Conservation (phyloP, 2,329 filamentous ascomycete genomes). For the Talaromyces marneffei region DNA sequence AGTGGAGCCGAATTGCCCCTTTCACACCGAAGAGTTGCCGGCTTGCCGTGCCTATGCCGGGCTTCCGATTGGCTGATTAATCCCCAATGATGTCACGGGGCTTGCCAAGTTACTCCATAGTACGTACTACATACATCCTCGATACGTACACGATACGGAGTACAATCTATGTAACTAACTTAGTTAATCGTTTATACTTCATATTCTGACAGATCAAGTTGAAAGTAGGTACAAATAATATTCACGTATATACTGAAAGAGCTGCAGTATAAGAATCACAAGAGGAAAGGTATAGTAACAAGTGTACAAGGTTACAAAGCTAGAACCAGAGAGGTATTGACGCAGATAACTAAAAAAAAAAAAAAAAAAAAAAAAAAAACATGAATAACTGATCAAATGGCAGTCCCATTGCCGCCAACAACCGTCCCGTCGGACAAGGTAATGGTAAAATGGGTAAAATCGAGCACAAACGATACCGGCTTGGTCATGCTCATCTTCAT, state of each 20-base stretch:
- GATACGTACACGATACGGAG: no score
- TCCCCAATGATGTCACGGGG: neutral
- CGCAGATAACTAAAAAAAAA: neutral
- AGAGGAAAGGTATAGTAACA: neutral
- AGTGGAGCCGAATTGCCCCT: neutral
- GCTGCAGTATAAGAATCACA: neutral
- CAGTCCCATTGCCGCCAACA: constrained; percentile 19
- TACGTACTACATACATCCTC: no score
- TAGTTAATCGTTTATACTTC: no score
- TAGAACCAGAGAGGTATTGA: no score
- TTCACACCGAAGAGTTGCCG: neutral
- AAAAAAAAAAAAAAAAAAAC: no score
- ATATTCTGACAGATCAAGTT: no score
- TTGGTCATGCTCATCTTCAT: constrained; percentile 22
- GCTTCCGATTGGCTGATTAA: constrained; percentile 13
- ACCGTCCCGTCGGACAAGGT: constrained; percentile 26
- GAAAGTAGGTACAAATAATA: no score
- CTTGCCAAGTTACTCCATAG: no score
- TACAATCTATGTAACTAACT: no score
- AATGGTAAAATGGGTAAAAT: constrained; percentile 35
- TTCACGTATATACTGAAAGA: neutral
- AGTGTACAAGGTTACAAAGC: no score
- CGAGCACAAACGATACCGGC: constrained; percentile 26
- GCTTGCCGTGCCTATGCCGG: constrained; percentile 4
- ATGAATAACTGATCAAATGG: no score